Evolutionary conservation across 345 rosid genomes (phyloP), one percentile per base, ranked within the genome.

Genomic region (Gossypium bickii): DNA sequence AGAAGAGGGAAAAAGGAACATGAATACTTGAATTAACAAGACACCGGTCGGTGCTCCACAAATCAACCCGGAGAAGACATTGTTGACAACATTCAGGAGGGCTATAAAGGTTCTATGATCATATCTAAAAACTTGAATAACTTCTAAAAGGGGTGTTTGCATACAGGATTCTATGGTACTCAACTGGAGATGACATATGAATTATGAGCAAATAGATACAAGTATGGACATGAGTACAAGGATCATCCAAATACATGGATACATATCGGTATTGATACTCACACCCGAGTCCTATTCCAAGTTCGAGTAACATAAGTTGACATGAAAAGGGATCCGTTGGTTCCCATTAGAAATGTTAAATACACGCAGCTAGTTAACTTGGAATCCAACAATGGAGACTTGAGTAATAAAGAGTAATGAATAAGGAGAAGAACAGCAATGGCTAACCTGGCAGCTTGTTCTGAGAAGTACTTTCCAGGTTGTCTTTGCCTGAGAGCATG

Each of bases 381-480:
- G 17, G 44, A 43, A 25, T 16, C 49, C 67, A 56, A 11, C 62
- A 57, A 57, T 22, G 29, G 61, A 57, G 20, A 56, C 60, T 56
- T 56, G 22, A 24, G 60, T 2, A 18, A 56, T 56, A 55, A 55
- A 55, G 25, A 55, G 59, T 8, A 18, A 55, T n/a, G 25, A 55
- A 53, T 6, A 63, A 62, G 68, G 68, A 55, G 65, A 61, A 52
- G 55, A 76, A 45, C 12, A 66, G 18, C 29, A 73, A 41, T 51
- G 59, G 45, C 81, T 63, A 66, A 94, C 98, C 95, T 82, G 43
- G 93, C 98, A 63, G 98, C 98, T 67, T 90, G 90, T 81, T 94
- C 98, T 4, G 92, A 79, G 78, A 94, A 94, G 83, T 81, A 85
- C 75, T 94, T 92, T 61, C 97, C 97, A 3, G 89, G 95, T 81